Evolutionary conservation across 1,284 basidiomycete species (phyloP), one percentile per base, ranked within the genome.

Genomic region (Pyrrhoderma lamaoense): DNA sequence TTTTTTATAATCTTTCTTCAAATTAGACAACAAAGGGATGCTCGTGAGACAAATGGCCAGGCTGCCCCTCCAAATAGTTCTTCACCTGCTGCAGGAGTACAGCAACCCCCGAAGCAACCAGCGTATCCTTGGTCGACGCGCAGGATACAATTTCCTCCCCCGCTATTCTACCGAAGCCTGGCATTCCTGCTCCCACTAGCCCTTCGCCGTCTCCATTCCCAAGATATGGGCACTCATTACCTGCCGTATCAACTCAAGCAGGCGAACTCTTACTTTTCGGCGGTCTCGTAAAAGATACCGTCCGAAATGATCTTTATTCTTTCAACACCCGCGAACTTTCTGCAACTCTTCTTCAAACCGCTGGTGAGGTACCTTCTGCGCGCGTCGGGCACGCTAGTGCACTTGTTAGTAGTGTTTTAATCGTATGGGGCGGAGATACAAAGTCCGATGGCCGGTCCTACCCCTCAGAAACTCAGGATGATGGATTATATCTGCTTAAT

Each of bases 341-440:
- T 25, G 82, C 88, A 8, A 83, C 81, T 31, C 76, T 92, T 9
- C 72, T 95, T 49, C 86, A 91, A 64, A 97, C 94, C 0, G 82
- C 79, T 3, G 96, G 96, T 3, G 93, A 96, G 60, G 74, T 91
- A 16, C 96, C 96, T 0, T 81, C 85, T 13, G 85, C 93, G 0
- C 77, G 96, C 58, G 93, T 99, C 14, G 96, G 96, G 0, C 96
- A 99, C 71, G 92, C 94, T 1, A 89, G 89, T 64, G 94, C 94
- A 13, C 83, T 98, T 44, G 92, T 98, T 53, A 93, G 91, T 67
- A 93, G 91, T 61, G 94, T 98, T 44, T 76, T 99, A 60, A 91
- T 99, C 56, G 87, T 98, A 3, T 99, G 96, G 94, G 96, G 96
- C 53, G 96, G 96, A 31, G 96, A 99, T 66, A 99, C 95, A 2